Base-by-base conservation (phyloP, 73 alveolate genomes). In the Urostyla sp. region DNA sequence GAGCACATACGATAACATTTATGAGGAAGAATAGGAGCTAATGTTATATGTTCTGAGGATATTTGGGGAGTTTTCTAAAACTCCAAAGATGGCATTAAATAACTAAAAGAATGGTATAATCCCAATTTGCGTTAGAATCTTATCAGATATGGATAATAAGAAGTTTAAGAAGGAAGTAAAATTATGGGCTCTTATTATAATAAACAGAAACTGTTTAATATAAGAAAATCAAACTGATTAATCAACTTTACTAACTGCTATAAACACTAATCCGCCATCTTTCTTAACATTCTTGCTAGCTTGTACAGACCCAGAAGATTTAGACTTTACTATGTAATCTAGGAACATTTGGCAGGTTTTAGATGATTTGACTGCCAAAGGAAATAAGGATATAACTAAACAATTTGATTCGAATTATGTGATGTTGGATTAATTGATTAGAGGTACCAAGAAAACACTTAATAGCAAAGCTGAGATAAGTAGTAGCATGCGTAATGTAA, bases 11-110 rank as follows among this genome's bases (percentile, higher is more conserved):
- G 75, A 37, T 4, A n/a, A 45, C 16, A 30, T 61, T 11, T 78
- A 78, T 48, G 43, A 46, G 0, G 89, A 78, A 48, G 89, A 78
- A 32, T 32, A 78, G 49, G 57, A 78, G n/a, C n/a, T 61, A 16
- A 8, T 61, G 26, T n/a, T 43, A 51, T 78, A 49, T 32, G 75
- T 69, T 3, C 31, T 78, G 53, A 16, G 89, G 18, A 61, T 78
- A 40, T 78, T 78, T 46, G 89, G 78, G 32, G 82, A 61, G 60
- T 28, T 78, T 6, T 45, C 72, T 0, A 40, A 46, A 26, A 78
- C 82, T 16, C 30, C 57, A n/a, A 43, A 36, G 28, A 61, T 78
- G 73, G 49, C 75, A 61, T 80, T 61, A 28, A 59, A 13, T 1
- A 78, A 78, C 32, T 43, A 38, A 11, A 21, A 23, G 7, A 78